Conservation (phyloP, 2,329 filamentous ascomycete species). For the Plectosphaerella cucumerina region DNA sequence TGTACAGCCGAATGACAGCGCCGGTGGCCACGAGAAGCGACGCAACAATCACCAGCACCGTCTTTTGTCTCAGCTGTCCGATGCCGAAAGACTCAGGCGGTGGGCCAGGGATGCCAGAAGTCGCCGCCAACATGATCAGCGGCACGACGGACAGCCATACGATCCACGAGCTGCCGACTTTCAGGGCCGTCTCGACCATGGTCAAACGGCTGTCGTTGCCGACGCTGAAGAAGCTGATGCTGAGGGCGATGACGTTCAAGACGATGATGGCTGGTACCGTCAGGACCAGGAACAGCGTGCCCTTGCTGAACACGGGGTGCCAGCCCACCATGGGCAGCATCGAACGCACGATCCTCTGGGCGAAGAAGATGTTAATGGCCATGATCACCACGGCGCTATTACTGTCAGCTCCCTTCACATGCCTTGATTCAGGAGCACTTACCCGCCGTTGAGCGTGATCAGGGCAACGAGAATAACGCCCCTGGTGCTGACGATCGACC, state of each 20-base stretch:
- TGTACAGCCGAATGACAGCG: conserved; percentile 17
- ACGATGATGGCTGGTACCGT: conserved; percentile 23
- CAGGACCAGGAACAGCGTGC: conserved; percentile 16
- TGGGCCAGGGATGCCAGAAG: conserved; percentile 20
- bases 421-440: conserved; percentile 1
- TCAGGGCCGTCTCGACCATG: conserved; percentile 11
- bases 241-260: conserved; percentile 23
- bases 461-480: conserved; percentile 26
- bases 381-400: conserved; percentile 27
- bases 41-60: conserved; percentile 18
- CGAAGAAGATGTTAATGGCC: conserved; percentile 32
- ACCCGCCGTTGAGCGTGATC: conserved; percentile 31
- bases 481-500: conserved; percentile 21
- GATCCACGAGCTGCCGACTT: conserved; percentile 15
- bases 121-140: conserved; percentile 16
- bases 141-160: conserved; percentile 17
- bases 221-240: conserved; percentile 19
- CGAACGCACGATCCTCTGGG: conserved; percentile 32
- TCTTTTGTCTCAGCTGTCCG: conserved; percentile 23
- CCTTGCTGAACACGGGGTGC: conserved; percentile 20
- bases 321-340: conserved; percentile 30
- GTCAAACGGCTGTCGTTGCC: conserved; percentile 12
- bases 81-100: conserved; percentile 24
- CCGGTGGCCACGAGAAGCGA: conserved; percentile 14
- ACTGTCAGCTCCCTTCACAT: conserved; percentile 14